These are phyloP conservation scores for Phytophthora sp. DNA, from an alignment of 352 stramenopile species.

Conservation along the genomic window DNA sequence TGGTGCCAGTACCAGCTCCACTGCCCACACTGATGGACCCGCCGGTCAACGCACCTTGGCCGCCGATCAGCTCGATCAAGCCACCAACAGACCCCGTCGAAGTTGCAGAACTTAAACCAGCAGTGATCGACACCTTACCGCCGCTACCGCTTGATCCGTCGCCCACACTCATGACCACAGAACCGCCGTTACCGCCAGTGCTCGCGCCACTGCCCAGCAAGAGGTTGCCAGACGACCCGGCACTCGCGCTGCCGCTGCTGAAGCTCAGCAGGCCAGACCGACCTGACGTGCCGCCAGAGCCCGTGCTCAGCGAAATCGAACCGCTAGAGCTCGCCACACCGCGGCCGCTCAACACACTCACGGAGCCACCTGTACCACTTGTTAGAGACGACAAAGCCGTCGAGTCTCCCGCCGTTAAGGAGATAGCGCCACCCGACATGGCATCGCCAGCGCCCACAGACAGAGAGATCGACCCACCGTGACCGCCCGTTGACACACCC, in stretches of 20 bases:
- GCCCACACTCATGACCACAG: slow-evolving; percentile 31
- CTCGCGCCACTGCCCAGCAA: slow-evolving; percentile 21
- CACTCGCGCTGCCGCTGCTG: slow-evolving; percentile 15
- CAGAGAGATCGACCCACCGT: slow-evolving; percentile 21
- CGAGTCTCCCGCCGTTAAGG: slow-evolving; percentile 17
- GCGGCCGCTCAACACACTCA: slow-evolving; percentile 29
- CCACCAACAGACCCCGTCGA: background rate
- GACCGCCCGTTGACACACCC: slow-evolving; percentile 16
- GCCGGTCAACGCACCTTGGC: too few relatives aligned
- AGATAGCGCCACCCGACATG: slow-evolving; percentile 21
- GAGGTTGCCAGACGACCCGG: slow-evolving; percentile 18
- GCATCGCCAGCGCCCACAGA: slow-evolving; percentile 13
- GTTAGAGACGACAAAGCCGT: slow-evolving; percentile 4
- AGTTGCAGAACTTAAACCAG: slow-evolving; percentile 18
- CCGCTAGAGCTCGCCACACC: slow-evolving; percentile 32
- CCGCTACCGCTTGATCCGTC: slow-evolving; percentile 3
- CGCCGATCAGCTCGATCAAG: background rate
- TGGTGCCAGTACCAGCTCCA: too few relatives aligned
- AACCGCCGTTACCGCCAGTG: slow-evolving; percentile 30
- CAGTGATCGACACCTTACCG: slow-evolving; percentile 26
- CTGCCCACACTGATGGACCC: too few relatives aligned
- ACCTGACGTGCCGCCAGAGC: slow-evolving; percentile 10
- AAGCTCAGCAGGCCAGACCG: slow-evolving; percentile 19
- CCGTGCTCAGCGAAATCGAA: slow-evolving; percentile 27
- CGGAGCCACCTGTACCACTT: slow-evolving; percentile 13